A percentile compares a stretch with the other conserved stretches of the same genome.
Evolutionary conservation across 2,329 filamentous ascomycete genomes (phyloP).

Genomic region (Fusarium austroafricanum): DNA sequence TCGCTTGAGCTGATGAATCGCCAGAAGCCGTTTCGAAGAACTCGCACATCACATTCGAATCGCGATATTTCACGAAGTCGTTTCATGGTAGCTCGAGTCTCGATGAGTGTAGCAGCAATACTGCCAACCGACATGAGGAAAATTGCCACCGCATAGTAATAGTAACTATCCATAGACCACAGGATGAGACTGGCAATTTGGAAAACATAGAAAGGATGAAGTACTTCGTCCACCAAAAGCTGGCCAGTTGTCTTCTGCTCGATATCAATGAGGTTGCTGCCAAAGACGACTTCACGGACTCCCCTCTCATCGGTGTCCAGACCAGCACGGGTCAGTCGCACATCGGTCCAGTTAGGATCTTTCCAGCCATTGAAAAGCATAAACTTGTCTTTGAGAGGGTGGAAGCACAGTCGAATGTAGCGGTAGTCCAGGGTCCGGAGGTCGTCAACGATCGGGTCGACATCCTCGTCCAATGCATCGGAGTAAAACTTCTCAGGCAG

Average conservation of each 20-base stretch:
- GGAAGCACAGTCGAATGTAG: conserved; percentile 92
- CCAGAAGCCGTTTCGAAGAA: conserved; percentile 96
- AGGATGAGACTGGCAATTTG: conserved; percentile 93
- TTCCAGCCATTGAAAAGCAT: conserved; percentile 91
- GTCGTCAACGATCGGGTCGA: conserved; percentile 78
- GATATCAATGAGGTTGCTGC: conserved; percentile 90
- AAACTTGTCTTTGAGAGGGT: conserved; percentile 90
- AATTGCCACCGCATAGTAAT: conserved; percentile 96
- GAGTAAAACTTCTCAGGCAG: conserved; percentile 69
- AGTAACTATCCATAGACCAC: conserved; percentile 97
- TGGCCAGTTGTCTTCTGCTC: conserved; percentile 87
- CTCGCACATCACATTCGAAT: conserved; percentile 95
- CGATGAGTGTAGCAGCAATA: conserved; percentile 87
- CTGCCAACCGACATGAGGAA: conserved; percentile 94
- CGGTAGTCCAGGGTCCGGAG: conserved; percentile 89
- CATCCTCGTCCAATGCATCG: conserved; percentile 68
- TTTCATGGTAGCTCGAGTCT: conserved; percentile 92
- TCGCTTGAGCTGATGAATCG: conserved; percentile 87
- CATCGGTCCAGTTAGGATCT: conserved; percentile 87
- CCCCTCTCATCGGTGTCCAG: conserved; percentile 91
- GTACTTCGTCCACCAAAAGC: conserved; percentile 90
- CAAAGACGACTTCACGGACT: conserved; percentile 86
- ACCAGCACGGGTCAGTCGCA: conserved; percentile 78
- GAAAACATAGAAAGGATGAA: conserved; percentile 98
- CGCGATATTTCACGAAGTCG: conserved; percentile 90